Conservation (phyloP, 768 basidiomycete species). For the Dacryopinax primogenitus region DNA sequence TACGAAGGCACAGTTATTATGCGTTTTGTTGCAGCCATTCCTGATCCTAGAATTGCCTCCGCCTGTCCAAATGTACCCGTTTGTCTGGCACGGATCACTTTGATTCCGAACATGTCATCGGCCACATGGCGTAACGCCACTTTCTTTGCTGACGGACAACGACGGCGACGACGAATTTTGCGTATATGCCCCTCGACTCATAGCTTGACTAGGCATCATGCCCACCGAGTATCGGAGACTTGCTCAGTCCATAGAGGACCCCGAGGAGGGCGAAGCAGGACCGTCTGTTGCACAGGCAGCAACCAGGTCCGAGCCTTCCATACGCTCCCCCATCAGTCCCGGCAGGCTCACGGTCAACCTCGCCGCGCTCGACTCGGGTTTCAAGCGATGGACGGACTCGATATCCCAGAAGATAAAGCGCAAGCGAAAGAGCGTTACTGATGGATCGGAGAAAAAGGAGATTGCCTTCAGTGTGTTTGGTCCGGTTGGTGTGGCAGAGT, state of each 20-base stretch:
- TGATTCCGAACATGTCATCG: too few species aligned
- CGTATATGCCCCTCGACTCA: too few species aligned
- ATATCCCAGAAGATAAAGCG: background rate
- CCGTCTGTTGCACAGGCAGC: background rate
- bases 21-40: too few species aligned
- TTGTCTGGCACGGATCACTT: too few species aligned
- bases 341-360: background rate
- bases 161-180: too few species aligned
- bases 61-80: too few species aligned
- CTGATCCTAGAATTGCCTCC: too few species aligned
- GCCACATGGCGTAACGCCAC: too few species aligned
- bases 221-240: background rate
- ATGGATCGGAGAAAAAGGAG: constrained; percentile 24
- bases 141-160: too few species aligned
- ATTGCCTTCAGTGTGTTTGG: constrained; percentile 76
- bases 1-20: too few species aligned
- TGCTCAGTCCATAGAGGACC: background rate
- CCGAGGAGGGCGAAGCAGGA: background rate
- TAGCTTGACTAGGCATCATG: background rate
- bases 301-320: background rate
- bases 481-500: constrained; percentile 36
- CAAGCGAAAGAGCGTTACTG: background rate
- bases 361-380: background rate
- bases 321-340: background rate
- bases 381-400: background rate